A percentile compares a stretch with the other conserved stretches of the same genome.
These are phyloP conservation scores for Leccinellum rugosiceps DNA, from an alignment of 768 basidiomycete species.

Conservation along the genomic window DNA sequence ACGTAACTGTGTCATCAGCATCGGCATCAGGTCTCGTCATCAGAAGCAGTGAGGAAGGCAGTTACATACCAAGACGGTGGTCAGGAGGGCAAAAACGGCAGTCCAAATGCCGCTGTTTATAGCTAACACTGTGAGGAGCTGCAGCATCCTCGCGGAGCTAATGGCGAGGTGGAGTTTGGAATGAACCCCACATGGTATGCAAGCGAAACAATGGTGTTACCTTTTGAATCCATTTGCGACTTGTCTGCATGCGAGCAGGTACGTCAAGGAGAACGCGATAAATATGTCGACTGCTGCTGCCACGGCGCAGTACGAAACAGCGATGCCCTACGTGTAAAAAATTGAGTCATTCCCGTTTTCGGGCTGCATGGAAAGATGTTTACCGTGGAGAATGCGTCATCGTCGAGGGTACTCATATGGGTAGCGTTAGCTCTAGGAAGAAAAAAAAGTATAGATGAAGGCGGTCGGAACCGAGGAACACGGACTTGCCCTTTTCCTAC, in stretches of 20 bases:
- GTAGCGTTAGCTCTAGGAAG: not conserved
- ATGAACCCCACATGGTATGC: not conserved
- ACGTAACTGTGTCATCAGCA: not conserved
- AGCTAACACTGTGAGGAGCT: constrained; percentile 4
- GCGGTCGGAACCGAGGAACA: not conserved
- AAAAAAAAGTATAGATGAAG: not conserved
- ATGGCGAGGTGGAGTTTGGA: not conserved
- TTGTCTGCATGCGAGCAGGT: not conserved
- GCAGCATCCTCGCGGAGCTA: constrained; percentile 2
- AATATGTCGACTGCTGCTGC: not conserved
- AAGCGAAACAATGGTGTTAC: not conserved
- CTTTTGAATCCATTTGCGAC: not conserved
- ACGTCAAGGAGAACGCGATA: constrained; percentile 1
- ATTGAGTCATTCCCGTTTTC: not conserved
- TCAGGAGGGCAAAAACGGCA: not conserved
- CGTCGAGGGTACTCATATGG: not conserved
- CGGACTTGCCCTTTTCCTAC: not conserved
- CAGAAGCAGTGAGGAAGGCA: not conserved
- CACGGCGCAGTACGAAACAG: constrained; percentile 1
- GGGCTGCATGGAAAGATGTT: not conserved
- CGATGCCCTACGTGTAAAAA: not conserved
- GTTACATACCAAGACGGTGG: not conserved
- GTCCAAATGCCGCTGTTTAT: constrained; percentile 6
- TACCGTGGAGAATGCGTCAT: not conserved
- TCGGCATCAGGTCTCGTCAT: not conserved